Conservation (phyloP, 2,329 filamentous ascomycete species). For the Rhynchosporium agropyri region DNA sequence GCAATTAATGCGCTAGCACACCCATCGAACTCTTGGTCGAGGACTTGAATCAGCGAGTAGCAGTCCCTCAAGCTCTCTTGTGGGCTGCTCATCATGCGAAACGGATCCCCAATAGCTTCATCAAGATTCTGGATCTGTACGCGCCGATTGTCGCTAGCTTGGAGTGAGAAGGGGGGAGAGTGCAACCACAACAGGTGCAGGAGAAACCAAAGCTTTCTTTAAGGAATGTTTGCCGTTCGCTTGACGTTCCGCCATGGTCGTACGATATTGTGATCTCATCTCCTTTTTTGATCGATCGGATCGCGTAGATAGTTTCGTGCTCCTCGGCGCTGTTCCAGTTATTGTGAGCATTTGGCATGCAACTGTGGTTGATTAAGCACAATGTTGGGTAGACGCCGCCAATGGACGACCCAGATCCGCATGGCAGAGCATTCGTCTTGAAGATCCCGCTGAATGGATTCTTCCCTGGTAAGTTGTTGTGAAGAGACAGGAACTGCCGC, state of each 20-base stretch:
- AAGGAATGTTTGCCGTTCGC: conserved; percentile 25
- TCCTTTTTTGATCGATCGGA: conserved; percentile 27
- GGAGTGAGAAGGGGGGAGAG: not conserved
- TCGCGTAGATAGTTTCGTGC: conserved; percentile 32
- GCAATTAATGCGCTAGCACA: conserved; percentile 30
- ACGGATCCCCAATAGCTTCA: conserved; percentile 38
- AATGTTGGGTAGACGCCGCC: conserved; percentile 28
- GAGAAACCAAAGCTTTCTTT: conserved; percentile 43
- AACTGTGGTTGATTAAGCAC: conserved; percentile 33
- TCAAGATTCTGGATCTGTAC: not conserved
- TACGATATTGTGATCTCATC: conserved; percentile 35
- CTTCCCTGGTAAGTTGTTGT: too few relatives aligned
- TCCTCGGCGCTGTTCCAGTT: conserved; percentile 26
- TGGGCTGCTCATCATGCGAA: conserved; percentile 35
- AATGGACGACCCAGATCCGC: too few relatives aligned
- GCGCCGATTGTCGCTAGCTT: not conserved
- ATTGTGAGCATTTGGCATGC: conserved; percentile 32
- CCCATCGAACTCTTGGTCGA: conserved; percentile 34
- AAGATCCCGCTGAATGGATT: too few relatives aligned
- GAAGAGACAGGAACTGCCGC: too few relatives aligned
- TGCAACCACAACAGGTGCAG: conserved; percentile 40
- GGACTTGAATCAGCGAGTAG: conserved; percentile 35
- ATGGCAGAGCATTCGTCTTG: too few relatives aligned
- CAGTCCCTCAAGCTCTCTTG: conserved; percentile 39
- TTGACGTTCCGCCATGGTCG: conserved; percentile 18